These are phyloP conservation scores for Zalaria sp. DNA, from an alignment of 2,329 filamentous ascomycete species.

Conservation along the genomic window DNA sequence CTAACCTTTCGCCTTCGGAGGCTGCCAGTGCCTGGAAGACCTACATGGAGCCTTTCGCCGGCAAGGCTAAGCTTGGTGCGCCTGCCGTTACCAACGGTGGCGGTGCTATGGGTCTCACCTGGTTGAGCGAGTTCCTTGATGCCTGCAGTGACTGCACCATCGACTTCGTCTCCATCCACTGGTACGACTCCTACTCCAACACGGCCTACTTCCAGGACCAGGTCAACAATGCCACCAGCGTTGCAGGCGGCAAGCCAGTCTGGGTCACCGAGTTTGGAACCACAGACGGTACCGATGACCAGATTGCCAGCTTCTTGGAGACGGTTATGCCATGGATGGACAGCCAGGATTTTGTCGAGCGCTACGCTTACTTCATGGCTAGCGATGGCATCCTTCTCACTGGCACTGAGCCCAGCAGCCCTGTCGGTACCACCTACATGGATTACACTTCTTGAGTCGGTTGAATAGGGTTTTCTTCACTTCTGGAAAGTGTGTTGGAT, in stretches of 20 bases:
- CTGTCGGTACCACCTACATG: slow-evolving; percentile 15
- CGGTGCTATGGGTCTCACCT: slow-evolving; percentile 37
- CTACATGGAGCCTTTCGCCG: slow-evolving; percentile 42
- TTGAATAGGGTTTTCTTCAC: too few species aligned
- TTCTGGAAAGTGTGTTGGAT: too few species aligned
- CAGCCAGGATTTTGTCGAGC: slow-evolving; percentile 20
- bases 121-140: slow-evolving; percentile 39
- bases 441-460: slow-evolving; percentile 1
- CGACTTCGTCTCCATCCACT: slow-evolving; percentile 50
- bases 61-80: slow-evolving; percentile 39
- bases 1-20: slow-evolving; percentile 38
- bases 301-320: slow-evolving; percentile 34
- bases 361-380: slow-evolving; percentile 26
- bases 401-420: slow-evolving; percentile 14
- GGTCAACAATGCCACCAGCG: slow-evolving; percentile 26
- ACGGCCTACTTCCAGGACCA: slow-evolving; percentile 40
- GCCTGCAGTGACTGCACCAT: slow-evolving; percentile 40
- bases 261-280: slow-evolving; percentile 55
- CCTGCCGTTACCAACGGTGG: slow-evolving; percentile 52
- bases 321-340: slow-evolving; percentile 34
- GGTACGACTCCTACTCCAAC: slow-evolving; percentile 40
- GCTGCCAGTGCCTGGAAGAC: slow-evolving; percentile 41
- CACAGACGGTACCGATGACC: slow-evolving; percentile 26
- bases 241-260: slow-evolving; percentile 28
- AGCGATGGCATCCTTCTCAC: slow-evolving; percentile 19